These are phyloP conservation scores for Salmacisia buchloeana DNA, from an alignment of 1,284 basidiomycete genomes.

Conservation along the genomic window DNA sequence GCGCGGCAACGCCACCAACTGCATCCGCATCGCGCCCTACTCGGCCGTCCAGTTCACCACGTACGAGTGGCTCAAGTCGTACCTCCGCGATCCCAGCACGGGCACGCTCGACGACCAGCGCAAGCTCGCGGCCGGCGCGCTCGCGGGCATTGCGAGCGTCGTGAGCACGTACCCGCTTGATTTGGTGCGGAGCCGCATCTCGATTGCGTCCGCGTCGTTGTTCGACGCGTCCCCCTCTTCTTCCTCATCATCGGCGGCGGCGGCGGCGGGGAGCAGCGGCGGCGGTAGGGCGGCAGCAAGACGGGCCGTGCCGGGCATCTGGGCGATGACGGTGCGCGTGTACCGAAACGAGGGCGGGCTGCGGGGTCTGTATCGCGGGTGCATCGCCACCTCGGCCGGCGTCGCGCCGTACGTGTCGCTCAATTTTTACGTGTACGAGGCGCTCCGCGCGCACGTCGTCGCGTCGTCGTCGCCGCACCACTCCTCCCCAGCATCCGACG, in stretches of 20 bases:
- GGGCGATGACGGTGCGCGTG: conserved; percentile 82
- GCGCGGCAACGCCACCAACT: conserved; percentile 81
- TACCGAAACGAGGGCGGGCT: conserved; percentile 84
- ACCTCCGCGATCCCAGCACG: background rate
- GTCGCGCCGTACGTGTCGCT: conserved; percentile 78
- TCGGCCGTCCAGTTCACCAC: conserved; percentile 89
- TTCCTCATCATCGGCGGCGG: background rate
- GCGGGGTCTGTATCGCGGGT: conserved; percentile 76
- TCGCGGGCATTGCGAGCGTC: conserved; percentile 85
- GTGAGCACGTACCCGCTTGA: conserved; percentile 89
- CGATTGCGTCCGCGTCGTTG: conserved; percentile 62
- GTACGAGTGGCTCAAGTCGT: conserved; percentile 71
- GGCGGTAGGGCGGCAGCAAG: conserved; percentile 3
- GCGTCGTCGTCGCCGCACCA: too few relatives aligned
- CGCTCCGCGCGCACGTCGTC: conserved; percentile 23
- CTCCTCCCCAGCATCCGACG: too few relatives aligned
- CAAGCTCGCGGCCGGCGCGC: conserved; percentile 72
- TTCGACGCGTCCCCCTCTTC: conserved; percentile 26
- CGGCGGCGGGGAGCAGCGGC: background rate
- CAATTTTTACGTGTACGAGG: conserved; percentile 49
- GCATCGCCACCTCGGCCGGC: conserved; percentile 79
- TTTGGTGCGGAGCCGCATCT: conserved; percentile 82
- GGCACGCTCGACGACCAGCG: conserved; percentile 74
- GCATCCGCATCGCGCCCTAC: conserved; percentile 70
- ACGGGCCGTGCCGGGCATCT: conserved; percentile 62